Percentiles rank a stretch among this genome's conserved stretches.
Conservation (phyloP, 805 yeast species). For the Debaryomyces tyrocola region DNA sequence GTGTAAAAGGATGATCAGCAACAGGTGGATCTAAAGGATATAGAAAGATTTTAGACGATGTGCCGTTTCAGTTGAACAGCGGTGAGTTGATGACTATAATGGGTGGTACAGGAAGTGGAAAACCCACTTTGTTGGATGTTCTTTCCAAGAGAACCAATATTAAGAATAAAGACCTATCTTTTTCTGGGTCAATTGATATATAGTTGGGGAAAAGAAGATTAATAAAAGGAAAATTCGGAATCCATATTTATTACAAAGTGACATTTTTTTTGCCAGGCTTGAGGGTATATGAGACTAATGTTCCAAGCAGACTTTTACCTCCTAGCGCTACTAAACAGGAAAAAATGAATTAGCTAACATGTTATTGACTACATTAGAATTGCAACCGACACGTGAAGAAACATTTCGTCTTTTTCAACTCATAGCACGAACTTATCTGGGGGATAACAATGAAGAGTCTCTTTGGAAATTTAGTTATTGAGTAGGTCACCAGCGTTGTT, state of each 20-base stretch:
- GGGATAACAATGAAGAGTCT: conserved; percentile 80
- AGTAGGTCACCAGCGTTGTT: conserved; percentile 75
- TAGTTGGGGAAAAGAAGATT: conserved; percentile 5
- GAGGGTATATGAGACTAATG: conserved; percentile 65
- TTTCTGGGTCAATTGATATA: conserved; percentile 47
- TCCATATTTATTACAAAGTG: conserved; percentile 76
- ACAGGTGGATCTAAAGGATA: background rate
- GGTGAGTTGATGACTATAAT: conserved; percentile 75
- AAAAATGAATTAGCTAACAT: conserved; percentile 54
- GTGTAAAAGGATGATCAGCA: too few species aligned
- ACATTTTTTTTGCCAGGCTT: conserved; percentile 67
- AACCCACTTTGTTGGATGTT: conserved; percentile 76
- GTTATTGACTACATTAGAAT: conserved; percentile 61
- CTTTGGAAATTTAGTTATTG: conserved; percentile 75
- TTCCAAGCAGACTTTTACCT: conserved; percentile 73
- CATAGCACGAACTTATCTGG: conserved; percentile 70
- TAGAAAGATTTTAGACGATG: conserved; percentile 42
- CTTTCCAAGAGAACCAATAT: conserved; percentile 52
- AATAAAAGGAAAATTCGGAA: conserved; percentile 22
- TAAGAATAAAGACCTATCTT: conserved; percentile 38
- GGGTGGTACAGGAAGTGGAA: conserved; percentile 89
- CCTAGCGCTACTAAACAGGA: conserved; percentile 41
- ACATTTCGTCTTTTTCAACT: conserved; percentile 46
- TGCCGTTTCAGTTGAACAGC: conserved; percentile 56
- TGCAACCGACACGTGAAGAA: conserved; percentile 62